phyloP scores from a whole-genome alignment of 129 eudicot genomes.

The Chrysanthemum makinoi region DNA sequence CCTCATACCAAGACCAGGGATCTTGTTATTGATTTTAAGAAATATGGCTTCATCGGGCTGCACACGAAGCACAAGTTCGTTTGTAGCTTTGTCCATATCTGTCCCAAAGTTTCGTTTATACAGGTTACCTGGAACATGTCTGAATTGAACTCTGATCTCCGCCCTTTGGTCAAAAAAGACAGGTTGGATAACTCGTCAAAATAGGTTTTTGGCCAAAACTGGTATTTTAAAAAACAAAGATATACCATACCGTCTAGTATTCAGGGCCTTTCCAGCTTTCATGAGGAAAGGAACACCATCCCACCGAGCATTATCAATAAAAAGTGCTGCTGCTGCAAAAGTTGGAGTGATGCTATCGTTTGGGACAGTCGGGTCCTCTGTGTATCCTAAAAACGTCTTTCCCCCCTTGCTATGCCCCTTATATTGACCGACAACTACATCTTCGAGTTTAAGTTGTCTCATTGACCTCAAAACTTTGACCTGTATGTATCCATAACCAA shows the following conservation, averaged over 20 bases:
- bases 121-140: constrained; percentile 92
- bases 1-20: constrained; percentile 97
- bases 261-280: constrained; percentile 98
- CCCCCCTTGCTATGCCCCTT: constrained; percentile 88
- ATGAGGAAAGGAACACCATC: constrained; percentile 95
- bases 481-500: constrained; percentile 37
- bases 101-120: constrained; percentile 71
- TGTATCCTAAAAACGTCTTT: constrained; percentile 64
- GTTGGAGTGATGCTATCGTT: constrained; percentile 81
- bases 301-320: constrained; percentile 93
- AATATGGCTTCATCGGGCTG: constrained; percentile 95
- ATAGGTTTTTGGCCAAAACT: background rate
- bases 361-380: constrained; percentile 90
- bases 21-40: constrained; percentile 84
- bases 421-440: constrained; percentile 82
- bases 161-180: constrained; percentile 51
- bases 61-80: constrained; percentile 90
- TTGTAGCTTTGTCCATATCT: constrained; percentile 80
- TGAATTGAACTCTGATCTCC: constrained; percentile 90
- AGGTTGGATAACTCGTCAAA: background rate
- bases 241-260: constrained; percentile 71
- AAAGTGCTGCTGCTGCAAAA: constrained; percentile 93
- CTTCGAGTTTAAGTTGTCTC: constrained; percentile 70
- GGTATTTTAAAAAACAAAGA: background rate
- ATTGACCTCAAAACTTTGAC: constrained; percentile 90